These are phyloP conservation scores for Diaporthe batatas DNA, from an alignment of 2,329 filamentous ascomycete species.

Conservation along the genomic window DNA sequence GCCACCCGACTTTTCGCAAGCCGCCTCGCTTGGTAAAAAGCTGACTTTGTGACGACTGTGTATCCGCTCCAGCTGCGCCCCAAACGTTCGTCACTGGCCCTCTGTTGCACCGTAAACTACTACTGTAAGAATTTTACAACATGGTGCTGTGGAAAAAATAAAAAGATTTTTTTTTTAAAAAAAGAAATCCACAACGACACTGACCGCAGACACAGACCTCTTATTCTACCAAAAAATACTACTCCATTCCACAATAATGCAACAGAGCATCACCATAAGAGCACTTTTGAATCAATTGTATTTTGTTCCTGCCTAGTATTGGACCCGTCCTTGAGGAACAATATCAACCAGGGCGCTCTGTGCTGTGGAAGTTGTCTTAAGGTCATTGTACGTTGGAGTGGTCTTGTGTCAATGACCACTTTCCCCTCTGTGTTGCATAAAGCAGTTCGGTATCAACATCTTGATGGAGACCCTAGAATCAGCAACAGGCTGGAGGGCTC, in stretches of 20 bases:
- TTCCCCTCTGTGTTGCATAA: constrained; percentile 2
- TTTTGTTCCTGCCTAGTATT: constrained; percentile 40
- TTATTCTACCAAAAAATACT: background rate
- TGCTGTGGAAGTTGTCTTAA: constrained; percentile 9
- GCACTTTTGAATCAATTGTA: constrained; percentile 36
- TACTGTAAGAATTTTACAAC: too few species aligned
- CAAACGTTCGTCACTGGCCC: background rate
- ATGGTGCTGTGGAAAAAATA: too few species aligned
- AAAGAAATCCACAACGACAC: background rate
- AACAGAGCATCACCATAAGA: background rate
- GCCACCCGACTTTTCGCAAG: too few species aligned
- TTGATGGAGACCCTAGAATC: constrained; percentile 29
- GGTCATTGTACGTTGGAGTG: background rate
- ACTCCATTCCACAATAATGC: background rate
- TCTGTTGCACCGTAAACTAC: background rate
- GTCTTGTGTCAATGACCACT: background rate
- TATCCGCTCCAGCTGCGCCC: background rate
- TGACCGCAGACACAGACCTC: background rate
- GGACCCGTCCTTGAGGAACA: constrained; percentile 20
- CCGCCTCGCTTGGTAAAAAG: background rate
- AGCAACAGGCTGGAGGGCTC: constrained; percentile 28
- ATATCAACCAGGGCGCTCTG: background rate
- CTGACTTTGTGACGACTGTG: background rate
- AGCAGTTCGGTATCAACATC: constrained; percentile 7
- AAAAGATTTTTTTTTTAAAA: too few species aligned